Evolutionary conservation across 352 stramenopile genomes (phyloP).

Genomic region (Phytophthora ramorum): DNA sequence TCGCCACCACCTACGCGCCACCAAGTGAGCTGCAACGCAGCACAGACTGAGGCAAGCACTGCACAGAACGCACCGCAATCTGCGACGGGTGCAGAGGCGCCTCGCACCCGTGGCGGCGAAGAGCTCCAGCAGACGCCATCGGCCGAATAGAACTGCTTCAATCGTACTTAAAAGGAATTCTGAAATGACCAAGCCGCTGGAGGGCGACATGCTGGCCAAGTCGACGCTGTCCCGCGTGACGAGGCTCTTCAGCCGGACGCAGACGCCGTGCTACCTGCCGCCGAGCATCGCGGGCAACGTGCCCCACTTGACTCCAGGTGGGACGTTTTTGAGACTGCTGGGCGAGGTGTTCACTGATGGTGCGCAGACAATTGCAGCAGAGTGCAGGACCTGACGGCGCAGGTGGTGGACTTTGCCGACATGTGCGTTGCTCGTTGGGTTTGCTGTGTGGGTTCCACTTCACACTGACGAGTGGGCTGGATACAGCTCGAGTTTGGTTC

Average conservation of each 20-base stretch:
- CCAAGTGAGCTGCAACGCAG: not conserved
- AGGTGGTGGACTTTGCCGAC: conserved; percentile 76
- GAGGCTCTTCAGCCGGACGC: conserved; percentile 44
- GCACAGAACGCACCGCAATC: conserved; percentile 33
- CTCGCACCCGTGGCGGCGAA: conserved; percentile 59
- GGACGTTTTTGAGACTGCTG: not conserved
- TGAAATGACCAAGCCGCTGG: conserved; percentile 13
- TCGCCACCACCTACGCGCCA: conserved; percentile 42
- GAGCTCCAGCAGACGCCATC: conserved; percentile 8
- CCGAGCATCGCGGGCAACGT: conserved; percentile 71
- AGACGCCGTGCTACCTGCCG: conserved; percentile 80
- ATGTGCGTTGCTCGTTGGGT: conserved; percentile 48
- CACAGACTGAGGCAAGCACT: not conserved
- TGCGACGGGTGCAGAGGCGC: conserved; percentile 49
- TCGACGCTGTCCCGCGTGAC: conserved; percentile 21
- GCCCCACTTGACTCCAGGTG: conserved; percentile 76
- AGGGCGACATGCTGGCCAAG: conserved; percentile 41
- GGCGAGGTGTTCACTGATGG: not conserved
- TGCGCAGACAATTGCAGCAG: conserved; percentile 68
- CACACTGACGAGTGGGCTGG: not conserved
- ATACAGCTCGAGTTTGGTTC: conserved; percentile 26
- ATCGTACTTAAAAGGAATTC: conserved; percentile 24
- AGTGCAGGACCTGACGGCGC: conserved; percentile 60
- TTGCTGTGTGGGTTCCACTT: not conserved
- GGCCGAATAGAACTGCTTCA: not conserved